Evolutionary conservation across 441 rosid species (phyloP).

Genomic region (Arabidopsis hybrid): DNA sequence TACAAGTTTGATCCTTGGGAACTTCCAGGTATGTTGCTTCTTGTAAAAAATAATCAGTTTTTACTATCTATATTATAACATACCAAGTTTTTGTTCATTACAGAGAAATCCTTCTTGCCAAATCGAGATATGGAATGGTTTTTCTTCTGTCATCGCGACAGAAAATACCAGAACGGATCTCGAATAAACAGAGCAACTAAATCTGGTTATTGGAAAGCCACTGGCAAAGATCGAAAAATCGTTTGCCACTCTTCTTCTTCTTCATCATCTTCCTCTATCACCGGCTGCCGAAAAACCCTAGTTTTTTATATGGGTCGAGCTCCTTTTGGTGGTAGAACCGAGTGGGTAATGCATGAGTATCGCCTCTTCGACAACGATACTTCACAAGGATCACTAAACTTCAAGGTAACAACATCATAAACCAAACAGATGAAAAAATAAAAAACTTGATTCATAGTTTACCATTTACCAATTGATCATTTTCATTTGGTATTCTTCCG

Average conservation of each 20-base stretch:
- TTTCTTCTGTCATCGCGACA: slow-evolving; percentile 80
- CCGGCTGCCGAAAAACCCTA: slow-evolving; percentile 75
- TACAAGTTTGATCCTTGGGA: slow-evolving; percentile 98
- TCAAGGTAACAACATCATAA: slow-evolving; percentile 53
- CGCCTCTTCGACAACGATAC: slow-evolving; percentile 62
- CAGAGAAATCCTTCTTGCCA: slow-evolving; percentile 84
- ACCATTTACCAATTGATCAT: neutral
- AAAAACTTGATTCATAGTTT: neutral
- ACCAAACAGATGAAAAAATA: neutral
- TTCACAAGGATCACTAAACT: slow-evolving; percentile 54
- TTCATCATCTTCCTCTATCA: slow-evolving; percentile 40
- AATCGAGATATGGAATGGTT: slow-evolving; percentile 88
- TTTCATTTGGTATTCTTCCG: neutral
- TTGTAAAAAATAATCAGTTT: neutral
- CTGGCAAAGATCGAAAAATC: slow-evolving; percentile 82
- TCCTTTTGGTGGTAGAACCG: slow-evolving; percentile 74
- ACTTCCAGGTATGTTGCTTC: slow-evolving; percentile 72
- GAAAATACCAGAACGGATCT: slow-evolving; percentile 72
- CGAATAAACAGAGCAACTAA: slow-evolving; percentile 73
- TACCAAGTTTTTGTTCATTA: slow-evolving; percentile 18
- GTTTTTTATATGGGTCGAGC: slow-evolving; percentile 87
- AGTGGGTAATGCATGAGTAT: slow-evolving; percentile 91
- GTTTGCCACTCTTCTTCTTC: slow-evolving; percentile 51
- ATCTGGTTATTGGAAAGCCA: slow-evolving; percentile 86
- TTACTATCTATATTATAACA: neutral